Evolutionary conservation across 352 stramenopile genomes (phyloP), one percentile per base, ranked within the genome.

Genomic region (Globisporangium nodosum): DNA sequence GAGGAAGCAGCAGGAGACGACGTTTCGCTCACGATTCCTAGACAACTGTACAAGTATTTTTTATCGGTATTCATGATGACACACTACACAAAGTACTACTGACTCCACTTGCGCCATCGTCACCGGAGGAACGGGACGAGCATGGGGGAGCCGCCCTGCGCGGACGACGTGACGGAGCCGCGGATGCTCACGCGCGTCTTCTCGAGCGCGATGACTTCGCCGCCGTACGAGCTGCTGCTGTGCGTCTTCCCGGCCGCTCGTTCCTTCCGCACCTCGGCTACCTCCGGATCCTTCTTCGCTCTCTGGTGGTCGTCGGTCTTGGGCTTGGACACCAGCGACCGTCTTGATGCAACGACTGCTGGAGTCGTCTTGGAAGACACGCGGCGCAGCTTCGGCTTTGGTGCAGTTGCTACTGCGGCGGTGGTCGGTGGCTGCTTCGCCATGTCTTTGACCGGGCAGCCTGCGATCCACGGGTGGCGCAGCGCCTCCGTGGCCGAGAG

Each of bases 141-240:
- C 8, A 6, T 11, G 33, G 33, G 33, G 33, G 33, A 37, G 6
- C 5, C 31, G 31, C 33, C 33, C 8, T 37, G 33, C 33, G 8
- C 33, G 33, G 33, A 37, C 33, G 33, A 37, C 33, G 37, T 51
- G n/a, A 47, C 42, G 1, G 60, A 55, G 33, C 42, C 21, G 16
- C 61, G 70, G 30, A 89, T 74, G 52, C 67, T 58, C 20, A 91
- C 65, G 16, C 81, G 76, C 13, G 81, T 89, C 27, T 61, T 66
- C 6, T 85, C 76, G 42, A 91, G 75, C 33, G 68, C 75, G 60
- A 91, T 88, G 64, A 48, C 42, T 21, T 85, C 81, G 43, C 65
- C 68, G 58, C 78, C 69, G 24, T 35, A 64, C n/a, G 58, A 60
- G 13, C 58, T 47, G 24, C 58, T 64, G 45, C 52, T 37, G 33